Conservation (phyloP, 805 yeast genomes). For the Candida easanensis region DNA sequence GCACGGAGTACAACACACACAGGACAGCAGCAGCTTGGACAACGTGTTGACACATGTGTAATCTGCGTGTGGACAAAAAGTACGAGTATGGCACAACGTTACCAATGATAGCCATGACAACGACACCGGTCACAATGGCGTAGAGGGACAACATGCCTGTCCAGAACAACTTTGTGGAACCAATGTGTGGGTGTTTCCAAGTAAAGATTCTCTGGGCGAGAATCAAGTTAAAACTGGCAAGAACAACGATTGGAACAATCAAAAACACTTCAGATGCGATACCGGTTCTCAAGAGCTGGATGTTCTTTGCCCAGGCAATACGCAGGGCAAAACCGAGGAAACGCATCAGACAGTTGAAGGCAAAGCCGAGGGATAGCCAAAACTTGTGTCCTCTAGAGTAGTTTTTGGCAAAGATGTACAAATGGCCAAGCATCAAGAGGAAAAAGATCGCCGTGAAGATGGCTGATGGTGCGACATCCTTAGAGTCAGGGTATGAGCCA, state of each 20-base stretch:
- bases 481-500: slow-evolving; percentile 57
- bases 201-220: slow-evolving; percentile 73
- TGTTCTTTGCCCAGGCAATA: slow-evolving; percentile 55
- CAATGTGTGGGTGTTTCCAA: slow-evolving; percentile 75
- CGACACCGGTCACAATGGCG: slow-evolving; percentile 50
- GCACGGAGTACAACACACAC: slow-evolving; percentile 47
- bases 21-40: slow-evolving; percentile 49
- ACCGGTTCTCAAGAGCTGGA: slow-evolving; percentile 45
- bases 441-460: slow-evolving; percentile 53
- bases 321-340: slow-evolving; percentile 59
- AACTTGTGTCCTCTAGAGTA: slow-evolving; percentile 57
- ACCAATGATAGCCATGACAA: slow-evolving; percentile 68
- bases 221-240: slow-evolving; percentile 59
- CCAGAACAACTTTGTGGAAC: slow-evolving; percentile 52
- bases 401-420: slow-evolving; percentile 46
- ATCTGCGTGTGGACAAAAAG: slow-evolving; percentile 44
- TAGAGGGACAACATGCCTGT: slow-evolving; percentile 47
- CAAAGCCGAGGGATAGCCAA: slow-evolving; percentile 50
- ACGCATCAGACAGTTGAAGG: slow-evolving; percentile 50
- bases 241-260: slow-evolving; percentile 54
- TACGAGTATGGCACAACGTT: slow-evolving; percentile 59
- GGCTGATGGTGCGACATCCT: slow-evolving; percentile 59
- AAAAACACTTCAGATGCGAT: slow-evolving; percentile 55
- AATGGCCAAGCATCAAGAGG: slow-evolving; percentile 46
- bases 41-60: slow-evolving; percentile 51